Conservation (phyloP, 2,329 filamentous ascomycete species). For the Penicillium sp. region DNA sequence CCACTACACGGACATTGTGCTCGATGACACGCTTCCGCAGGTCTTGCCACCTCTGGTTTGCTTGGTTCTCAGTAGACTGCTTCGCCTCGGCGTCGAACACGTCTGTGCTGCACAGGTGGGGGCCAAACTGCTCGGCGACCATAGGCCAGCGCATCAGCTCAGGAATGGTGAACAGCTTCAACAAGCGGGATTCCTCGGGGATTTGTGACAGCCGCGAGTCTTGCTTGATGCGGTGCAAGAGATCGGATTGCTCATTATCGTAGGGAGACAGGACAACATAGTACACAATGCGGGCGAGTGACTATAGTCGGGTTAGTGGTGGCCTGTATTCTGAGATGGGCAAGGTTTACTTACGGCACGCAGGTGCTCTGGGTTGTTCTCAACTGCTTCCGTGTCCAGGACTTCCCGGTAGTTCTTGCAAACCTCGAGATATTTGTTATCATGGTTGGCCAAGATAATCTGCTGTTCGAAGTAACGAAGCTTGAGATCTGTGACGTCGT, state of each 20-base stretch:
- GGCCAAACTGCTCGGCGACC: constrained; percentile 77
- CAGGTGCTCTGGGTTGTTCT: constrained; percentile 77
- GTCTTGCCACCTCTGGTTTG: constrained; percentile 80
- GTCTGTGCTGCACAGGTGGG: constrained; percentile 78
- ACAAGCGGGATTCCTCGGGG: constrained; percentile 68
- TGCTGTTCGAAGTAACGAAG: constrained; percentile 95
- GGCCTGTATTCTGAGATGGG: not conserved
- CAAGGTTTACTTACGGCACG: constrained; percentile 56
- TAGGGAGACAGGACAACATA: constrained; percentile 93
- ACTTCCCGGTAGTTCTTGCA: constrained; percentile 99
- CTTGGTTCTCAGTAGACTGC: constrained; percentile 66
- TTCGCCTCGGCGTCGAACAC: constrained; percentile 64
- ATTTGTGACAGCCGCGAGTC: constrained; percentile 74
- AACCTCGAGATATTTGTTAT: constrained; percentile 90
- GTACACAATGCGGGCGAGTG: constrained; percentile 90
- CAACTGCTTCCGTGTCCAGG: constrained; percentile 87
- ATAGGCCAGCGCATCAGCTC: constrained; percentile 98
- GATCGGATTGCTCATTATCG: constrained; percentile 96
- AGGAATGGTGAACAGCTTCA: constrained; percentile 88
- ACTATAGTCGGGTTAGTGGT: constrained; percentile 41
- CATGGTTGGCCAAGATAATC: constrained; percentile 88
- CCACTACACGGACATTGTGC: constrained; percentile 94
- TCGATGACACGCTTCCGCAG: constrained; percentile 97
- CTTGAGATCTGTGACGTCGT: constrained; percentile 94
- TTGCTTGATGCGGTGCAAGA: constrained; percentile 82